Evolutionary conservation across 179 eudicot genomes (phyloP), one percentile per base, ranked within the genome.

Genomic region (Silene noctiflora): DNA sequence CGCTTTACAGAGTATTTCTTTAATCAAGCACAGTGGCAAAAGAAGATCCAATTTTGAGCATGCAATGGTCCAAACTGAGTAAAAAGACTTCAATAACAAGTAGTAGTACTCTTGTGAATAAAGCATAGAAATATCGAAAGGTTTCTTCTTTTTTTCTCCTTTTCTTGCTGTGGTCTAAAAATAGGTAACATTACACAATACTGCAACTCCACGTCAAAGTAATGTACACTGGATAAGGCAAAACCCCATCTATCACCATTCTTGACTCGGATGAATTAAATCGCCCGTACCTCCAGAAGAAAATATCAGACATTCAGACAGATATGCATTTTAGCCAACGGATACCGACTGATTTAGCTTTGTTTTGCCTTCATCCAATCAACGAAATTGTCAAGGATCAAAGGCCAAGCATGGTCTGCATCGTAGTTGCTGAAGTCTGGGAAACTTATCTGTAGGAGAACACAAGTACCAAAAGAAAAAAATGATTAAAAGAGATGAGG

Each of bases 381-480:
- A 63, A 91, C 97, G 85, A 92, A 94, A 74, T 93, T 91, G 91
- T 94, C 98, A 74, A 94, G 72, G 74, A 94, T 84, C 91, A 89
- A 86, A 4, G 98, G 98, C 98, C 98, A 94, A 31, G 97, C 97
- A 56, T 86, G 89, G 19, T 87, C 88, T 48, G 87, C 80, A 83
- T 94, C 90, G 60, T 94, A 94, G 82, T 89, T 93, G 81, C 80
- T 72, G 72, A 91, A 78, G 84, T 89, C 95, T 8, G 96, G 97
- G 80, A 94, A 95, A 78, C 88, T 90, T 78, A 90, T 88, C 98
- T 94, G 96, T 46, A 46, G 51, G 44, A 39, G 6, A 29, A 33
- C 25, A 69, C 33, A 4, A 42, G 58, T 56, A 65, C 55, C 25
- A 73, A 64, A 66, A 10, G 66, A 22, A 62, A 61, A 39, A 39